These are phyloP conservation scores for Agrocybe pediades DNA, from an alignment of 768 basidiomycete genomes.

Conservation along the genomic window DNA sequence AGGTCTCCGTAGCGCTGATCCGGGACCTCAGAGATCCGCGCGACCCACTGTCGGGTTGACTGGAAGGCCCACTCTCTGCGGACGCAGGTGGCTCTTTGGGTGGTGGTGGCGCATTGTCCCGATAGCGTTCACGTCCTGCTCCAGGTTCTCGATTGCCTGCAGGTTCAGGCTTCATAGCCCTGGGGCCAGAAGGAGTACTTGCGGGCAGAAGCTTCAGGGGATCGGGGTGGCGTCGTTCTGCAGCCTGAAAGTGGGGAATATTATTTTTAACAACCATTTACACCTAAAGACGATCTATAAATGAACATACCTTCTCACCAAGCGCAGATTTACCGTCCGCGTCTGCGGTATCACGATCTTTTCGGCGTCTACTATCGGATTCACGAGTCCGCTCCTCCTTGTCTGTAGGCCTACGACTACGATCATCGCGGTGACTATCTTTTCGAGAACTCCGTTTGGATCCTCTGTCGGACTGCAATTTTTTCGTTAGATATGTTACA, in stretches of 20 bases:
- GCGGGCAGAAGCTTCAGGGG: conserved; percentile 56
- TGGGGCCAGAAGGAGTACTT: conserved; percentile 67
- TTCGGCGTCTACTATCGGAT: conserved; percentile 59
- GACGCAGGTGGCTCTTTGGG: conserved; percentile 21
- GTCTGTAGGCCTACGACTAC: conserved; percentile 63
- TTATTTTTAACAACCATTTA: neutral
- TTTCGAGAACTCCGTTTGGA: conserved; percentile 84
- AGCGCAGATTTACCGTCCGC: conserved; percentile 45
- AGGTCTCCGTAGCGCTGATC: conserved; percentile 60
- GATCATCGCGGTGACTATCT: conserved; percentile 76
- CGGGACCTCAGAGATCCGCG: conserved; percentile 32
- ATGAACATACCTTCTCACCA: conserved; percentile 61
- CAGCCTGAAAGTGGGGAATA: conserved; percentile 32
- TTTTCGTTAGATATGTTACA: conserved; percentile 12
- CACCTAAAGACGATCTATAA: neutral
- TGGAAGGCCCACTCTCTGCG: conserved; percentile 16
- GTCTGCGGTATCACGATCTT: conserved; percentile 61
- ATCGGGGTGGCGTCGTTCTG: conserved; percentile 60
- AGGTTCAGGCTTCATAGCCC: conserved; percentile 54
- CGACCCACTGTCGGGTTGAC: conserved; percentile 24
- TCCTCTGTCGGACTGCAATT: conserved; percentile 62
- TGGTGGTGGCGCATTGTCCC: conserved; percentile 44
- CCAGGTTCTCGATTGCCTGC: conserved; percentile 17
- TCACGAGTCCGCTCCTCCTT: conserved; percentile 76
- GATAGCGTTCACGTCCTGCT: conserved; percentile 45